These are phyloP conservation scores for Coccomyxa subellipsoidea DNA, from an alignment of 163 green algal genomes.

Conservation along the genomic window DNA sequence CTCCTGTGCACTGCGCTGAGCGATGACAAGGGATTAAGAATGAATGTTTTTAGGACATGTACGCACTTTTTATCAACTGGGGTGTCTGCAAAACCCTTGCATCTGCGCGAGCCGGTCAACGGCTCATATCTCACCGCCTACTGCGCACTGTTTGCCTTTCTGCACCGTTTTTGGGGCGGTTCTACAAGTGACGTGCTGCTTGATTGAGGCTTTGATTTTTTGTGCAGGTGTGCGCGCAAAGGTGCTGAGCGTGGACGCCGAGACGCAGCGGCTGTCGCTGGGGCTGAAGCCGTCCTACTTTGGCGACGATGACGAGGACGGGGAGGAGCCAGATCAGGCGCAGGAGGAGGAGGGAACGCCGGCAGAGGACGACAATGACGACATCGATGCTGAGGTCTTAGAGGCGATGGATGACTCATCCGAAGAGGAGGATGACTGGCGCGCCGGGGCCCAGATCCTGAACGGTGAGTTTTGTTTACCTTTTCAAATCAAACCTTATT, in stretches of 20 bases:
- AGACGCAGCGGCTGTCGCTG: constrained; percentile 57
- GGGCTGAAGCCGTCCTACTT: constrained; percentile 74
- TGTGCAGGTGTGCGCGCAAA: constrained; percentile 45
- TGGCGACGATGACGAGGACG: constrained; percentile 15
- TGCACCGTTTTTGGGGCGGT: too few relatives aligned
- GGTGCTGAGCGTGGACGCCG: constrained; percentile 67
- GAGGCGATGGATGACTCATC: constrained; percentile 27
- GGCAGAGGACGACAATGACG: constrained; percentile 10
- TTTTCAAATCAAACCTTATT: too few relatives aligned
- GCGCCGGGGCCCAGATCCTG: background rate
- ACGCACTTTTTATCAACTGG: too few relatives aligned
- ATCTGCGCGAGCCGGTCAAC: too few relatives aligned
- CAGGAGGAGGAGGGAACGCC: constrained; percentile 25
- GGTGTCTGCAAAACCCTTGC: too few relatives aligned
- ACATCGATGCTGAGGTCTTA: constrained; percentile 16
- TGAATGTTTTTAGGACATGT: too few relatives aligned
- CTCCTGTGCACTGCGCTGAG: too few relatives aligned
- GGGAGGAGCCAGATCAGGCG: constrained; percentile 11
- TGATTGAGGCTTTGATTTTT: background rate
- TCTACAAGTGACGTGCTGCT: too few relatives aligned
- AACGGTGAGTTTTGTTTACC: background rate
- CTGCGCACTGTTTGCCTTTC: too few relatives aligned
- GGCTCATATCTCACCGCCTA: too few relatives aligned
- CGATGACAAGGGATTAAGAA: too few relatives aligned
- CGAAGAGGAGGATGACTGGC: constrained; percentile 41